These are phyloP conservation scores for Coprinellus micaceus DNA, from an alignment of 768 basidiomycete species.

Conservation along the genomic window DNA sequence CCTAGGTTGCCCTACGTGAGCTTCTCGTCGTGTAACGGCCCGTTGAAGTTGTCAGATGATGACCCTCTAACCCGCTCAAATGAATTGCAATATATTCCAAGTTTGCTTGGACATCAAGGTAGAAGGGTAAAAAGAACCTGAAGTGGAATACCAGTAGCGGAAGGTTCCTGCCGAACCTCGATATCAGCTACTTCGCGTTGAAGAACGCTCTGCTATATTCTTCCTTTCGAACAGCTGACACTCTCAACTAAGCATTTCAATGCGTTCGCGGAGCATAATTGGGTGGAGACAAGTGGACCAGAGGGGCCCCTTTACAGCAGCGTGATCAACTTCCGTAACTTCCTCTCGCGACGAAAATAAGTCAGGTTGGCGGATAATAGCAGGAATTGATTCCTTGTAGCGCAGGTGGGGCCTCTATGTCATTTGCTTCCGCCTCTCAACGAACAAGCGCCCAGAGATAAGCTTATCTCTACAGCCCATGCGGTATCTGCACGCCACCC, in stretches of 20 bases:
- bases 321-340: conserved; percentile 2
- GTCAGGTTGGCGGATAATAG: conserved; percentile 1
- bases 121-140: background rate
- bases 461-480: no score
- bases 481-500: no score
- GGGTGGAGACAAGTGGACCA: background rate
- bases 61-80: background rate
- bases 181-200: background rate
- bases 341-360: conserved; percentile 3
- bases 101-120: background rate
- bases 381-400: background rate
- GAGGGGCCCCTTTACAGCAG: background rate
- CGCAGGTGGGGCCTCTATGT: no score
- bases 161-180: background rate
- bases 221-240: conserved; percentile 2
- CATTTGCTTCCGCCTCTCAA: no score
- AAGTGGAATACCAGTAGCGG: background rate
- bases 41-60: background rate
- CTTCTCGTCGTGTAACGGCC: background rate
- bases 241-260: background rate
- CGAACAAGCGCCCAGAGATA: no score
- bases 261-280: background rate
- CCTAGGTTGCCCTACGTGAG: background rate
- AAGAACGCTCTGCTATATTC: background rate
- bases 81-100: background rate